A percentile compares a stretch with the other conserved stretches of the same genome.
These are phyloP conservation scores for Penicillium coffeae DNA, from an alignment of 495 filamentous ascomycete genomes.

Conservation along the genomic window DNA sequence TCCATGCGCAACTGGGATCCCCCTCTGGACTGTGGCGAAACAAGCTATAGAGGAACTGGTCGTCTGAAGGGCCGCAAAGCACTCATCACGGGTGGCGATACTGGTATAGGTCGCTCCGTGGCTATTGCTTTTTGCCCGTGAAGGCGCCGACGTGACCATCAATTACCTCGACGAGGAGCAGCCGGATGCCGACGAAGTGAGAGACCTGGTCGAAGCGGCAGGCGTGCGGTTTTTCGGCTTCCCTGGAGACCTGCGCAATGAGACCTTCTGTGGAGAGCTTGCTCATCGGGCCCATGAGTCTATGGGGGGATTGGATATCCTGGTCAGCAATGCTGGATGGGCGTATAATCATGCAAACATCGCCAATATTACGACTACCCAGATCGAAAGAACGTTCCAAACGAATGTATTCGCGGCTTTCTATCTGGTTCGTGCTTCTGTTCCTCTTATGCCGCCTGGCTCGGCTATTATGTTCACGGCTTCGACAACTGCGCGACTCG, in stretches of 20 bases:
- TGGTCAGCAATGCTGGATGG: constrained; percentile 81
- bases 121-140: constrained; percentile 80
- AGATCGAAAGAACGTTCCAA: constrained; percentile 74
- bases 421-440: constrained; percentile 71
- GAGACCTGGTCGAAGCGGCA: constrained; percentile 59
- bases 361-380: constrained; percentile 53
- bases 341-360: too few relatives aligned
- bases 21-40: too few relatives aligned
- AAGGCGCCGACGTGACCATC: constrained; percentile 74
- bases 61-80: constrained; percentile 74
- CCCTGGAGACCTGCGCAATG: constrained; percentile 58
- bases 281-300: constrained; percentile 59
- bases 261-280: constrained; percentile 66
- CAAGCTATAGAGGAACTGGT: constrained; percentile 73
- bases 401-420: constrained; percentile 74
- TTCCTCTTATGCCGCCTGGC: constrained; percentile 73
- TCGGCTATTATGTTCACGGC: constrained; percentile 82
- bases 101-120: constrained; percentile 77
- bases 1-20: too few relatives aligned
- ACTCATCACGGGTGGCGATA: constrained; percentile 80
- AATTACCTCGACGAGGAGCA: constrained; percentile 74
- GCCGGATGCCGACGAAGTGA: constrained; percentile 75
- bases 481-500: constrained; percentile 77
- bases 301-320: constrained; percentile 68
- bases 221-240: constrained; percentile 61